Evolutionary conservation across 2,329 filamentous ascomycete species (phyloP).

Genomic region (Ambrosiella xylebori): DNA sequence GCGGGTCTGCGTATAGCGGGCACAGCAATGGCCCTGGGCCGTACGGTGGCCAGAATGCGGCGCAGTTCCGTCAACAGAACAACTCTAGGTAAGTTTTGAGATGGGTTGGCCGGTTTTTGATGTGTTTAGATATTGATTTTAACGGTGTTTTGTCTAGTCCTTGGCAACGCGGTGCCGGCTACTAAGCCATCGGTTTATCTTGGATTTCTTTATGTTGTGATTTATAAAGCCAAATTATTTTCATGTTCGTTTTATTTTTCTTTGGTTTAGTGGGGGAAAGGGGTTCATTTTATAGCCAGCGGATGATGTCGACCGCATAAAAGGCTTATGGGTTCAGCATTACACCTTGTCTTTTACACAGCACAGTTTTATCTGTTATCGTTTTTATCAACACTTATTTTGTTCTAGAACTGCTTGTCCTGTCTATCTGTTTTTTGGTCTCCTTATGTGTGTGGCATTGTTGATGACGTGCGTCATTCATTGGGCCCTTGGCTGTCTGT

Average conservation of each 20-base stretch:
- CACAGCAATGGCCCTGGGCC: slow-evolving; percentile 15
- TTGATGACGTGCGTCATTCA: too few relatives aligned
- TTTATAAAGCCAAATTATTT: slow-evolving; percentile 12
- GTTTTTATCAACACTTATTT: neutral
- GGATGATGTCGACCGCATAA: neutral
- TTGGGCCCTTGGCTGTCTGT: too few relatives aligned
- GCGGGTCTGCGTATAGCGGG: slow-evolving; percentile 19
- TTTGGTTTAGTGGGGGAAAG: slow-evolving; percentile 1
- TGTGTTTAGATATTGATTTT: neutral
- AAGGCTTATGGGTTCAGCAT: neutral
- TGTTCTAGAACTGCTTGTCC: too few relatives aligned
- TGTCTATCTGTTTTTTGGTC: too few relatives aligned
- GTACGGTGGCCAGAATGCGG: slow-evolving; percentile 20
- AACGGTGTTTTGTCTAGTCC: slow-evolving; percentile 19
- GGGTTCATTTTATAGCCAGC: slow-evolving; percentile 3
- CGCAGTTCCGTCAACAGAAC: slow-evolving; percentile 21
- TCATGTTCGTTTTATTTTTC: slow-evolving; percentile 3
- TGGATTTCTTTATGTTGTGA: slow-evolving; percentile 12
- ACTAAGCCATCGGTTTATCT: slow-evolving; percentile 19
- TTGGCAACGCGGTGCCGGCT: slow-evolving; percentile 30
- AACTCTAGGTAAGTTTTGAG: slow-evolving; percentile 21
- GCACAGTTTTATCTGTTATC: neutral
- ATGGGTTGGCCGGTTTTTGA: neutral
- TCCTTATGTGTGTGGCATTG: too few relatives aligned
- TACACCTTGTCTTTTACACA: neutral